Percentiles rank a stretch among this genome's conserved stretches.
Conservation (phyloP, 805 yeast genomes). For the Limtongia smithiae region DNA sequence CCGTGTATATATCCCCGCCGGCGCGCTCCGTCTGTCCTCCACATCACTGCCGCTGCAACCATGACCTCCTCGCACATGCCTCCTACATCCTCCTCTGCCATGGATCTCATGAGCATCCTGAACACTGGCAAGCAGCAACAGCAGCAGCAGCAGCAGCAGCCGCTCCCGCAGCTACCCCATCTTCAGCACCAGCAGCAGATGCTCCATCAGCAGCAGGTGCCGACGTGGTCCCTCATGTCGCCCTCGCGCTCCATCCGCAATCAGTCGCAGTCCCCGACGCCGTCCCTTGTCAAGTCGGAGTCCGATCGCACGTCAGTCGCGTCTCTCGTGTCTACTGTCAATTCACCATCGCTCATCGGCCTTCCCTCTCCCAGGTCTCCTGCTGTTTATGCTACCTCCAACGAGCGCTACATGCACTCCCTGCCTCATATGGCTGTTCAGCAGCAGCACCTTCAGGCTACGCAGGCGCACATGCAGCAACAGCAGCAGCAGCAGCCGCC, state of each 20-base stretch:
- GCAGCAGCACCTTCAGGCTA: slow-evolving; percentile 2
- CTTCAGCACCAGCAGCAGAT: neutral
- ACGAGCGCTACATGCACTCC: slow-evolving; percentile 3
- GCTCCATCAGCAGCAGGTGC: slow-evolving; percentile 1
- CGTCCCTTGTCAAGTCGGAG: slow-evolving; percentile 25
- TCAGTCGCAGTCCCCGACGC: slow-evolving; percentile 29
- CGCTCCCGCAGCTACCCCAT: slow-evolving; percentile 7
- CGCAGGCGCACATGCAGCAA: slow-evolving; percentile 4
- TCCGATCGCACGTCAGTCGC: slow-evolving; percentile 28
- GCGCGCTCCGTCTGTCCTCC: too few species aligned
- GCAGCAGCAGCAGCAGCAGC: slow-evolving; percentile 18
- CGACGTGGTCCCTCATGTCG: slow-evolving; percentile 24
- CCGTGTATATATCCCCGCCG: too few species aligned
- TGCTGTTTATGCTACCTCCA: slow-evolving; percentile 4
- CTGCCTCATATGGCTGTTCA: slow-evolving; percentile 6
- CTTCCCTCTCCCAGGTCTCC: slow-evolving; percentile 29
- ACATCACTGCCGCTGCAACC: too few species aligned
- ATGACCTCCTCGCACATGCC: too few species aligned
- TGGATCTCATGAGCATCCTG: slow-evolving; percentile 26
- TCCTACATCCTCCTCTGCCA: slow-evolving; percentile 12
- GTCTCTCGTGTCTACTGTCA: slow-evolving; percentile 25
- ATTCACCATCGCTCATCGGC: slow-evolving; percentile 27
- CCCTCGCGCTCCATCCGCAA: slow-evolving; percentile 25
- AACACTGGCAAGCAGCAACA: slow-evolving; percentile 18
- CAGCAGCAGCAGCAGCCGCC: neutral